phyloP scores from a whole-genome alignment of 2,329 filamentous ascomycete species.

The Alternaria ethzedia region DNA sequence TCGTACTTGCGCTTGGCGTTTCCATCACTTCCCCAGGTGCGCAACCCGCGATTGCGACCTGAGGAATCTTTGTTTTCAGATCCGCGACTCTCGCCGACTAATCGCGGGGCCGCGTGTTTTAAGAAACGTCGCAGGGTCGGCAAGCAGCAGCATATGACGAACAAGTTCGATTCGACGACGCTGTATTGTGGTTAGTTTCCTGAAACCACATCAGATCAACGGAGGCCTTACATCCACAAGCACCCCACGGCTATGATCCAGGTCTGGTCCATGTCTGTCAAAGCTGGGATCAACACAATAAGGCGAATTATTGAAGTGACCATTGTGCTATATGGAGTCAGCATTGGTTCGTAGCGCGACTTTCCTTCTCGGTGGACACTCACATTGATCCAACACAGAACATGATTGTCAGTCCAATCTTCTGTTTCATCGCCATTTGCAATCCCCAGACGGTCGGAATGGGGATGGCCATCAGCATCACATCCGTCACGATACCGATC shows the following conservation, averaged over 20 bases:
- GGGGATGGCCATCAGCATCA: constrained; percentile 24
- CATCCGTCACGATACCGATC: constrained; percentile 26
- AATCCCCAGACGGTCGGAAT: constrained; percentile 24
- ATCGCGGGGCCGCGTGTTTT: constrained; percentile 43
- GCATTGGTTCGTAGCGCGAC: background rate
- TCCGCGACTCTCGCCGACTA: constrained; percentile 17
- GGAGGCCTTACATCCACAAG: constrained; percentile 18
- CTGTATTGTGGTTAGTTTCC: constrained; percentile 21
- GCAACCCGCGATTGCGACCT: constrained; percentile 7
- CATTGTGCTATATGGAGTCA: constrained; percentile 16
- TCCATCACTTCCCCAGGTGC: constrained; percentile 15
- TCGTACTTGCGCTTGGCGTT: constrained; percentile 19
- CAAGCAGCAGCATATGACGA: constrained; percentile 52
- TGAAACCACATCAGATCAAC: no score
- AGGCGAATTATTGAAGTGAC: constrained; percentile 22
- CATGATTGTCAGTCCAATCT: constrained; percentile 23
- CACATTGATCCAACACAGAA: constrained; percentile 29
- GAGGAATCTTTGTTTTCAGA: constrained; percentile 8
- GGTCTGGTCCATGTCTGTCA: constrained; percentile 19
- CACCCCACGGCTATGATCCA: constrained; percentile 19
- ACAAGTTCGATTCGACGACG: constrained; percentile 50
- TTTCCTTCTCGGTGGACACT: background rate
- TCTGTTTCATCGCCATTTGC: constrained; percentile 28
- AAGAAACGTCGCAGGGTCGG: constrained; percentile 52
- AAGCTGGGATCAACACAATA: constrained; percentile 17